phyloP scores from a whole-genome alignment of 768 basidiomycete genomes.

The Tricholoma flavovirens region DNA sequence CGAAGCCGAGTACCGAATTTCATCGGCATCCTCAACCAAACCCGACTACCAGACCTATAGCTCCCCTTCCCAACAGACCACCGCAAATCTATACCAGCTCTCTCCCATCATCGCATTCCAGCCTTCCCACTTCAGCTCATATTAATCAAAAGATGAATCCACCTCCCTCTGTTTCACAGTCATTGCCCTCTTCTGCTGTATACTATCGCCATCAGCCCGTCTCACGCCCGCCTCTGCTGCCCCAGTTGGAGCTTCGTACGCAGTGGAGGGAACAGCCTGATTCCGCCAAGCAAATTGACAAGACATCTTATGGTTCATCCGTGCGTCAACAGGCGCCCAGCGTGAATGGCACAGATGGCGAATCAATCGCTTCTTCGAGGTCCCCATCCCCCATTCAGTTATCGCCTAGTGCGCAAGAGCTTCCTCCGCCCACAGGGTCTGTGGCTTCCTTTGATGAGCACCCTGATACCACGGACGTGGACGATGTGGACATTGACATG shows the following conservation, averaged over 20 bases:
- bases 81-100: not conserved
- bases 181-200: slow-evolving; percentile 5
- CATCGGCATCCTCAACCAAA: not conserved
- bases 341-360: slow-evolving; percentile 4
- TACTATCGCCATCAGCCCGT: not conserved
- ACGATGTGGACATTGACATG: not conserved
- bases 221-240: slow-evolving; percentile 3
- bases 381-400: slow-evolving; percentile 1
- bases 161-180: slow-evolving; percentile 3
- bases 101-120: not conserved
- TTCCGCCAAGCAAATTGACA: slow-evolving; percentile 5
- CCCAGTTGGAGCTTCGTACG: slow-evolving; percentile 10
- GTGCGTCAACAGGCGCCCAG: slow-evolving; percentile 3
- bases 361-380: slow-evolving; percentile 5
- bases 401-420: not conserved
- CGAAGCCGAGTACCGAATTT: not conserved
- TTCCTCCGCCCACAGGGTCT: not conserved
- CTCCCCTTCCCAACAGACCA: not conserved
- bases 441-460: not conserved
- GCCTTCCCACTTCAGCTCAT: not conserved
- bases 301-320: slow-evolving; percentile 11
- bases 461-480: not conserved
- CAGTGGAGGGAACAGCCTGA: slow-evolving; percentile 12
- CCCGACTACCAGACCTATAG: not conserved
- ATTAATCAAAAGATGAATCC: slow-evolving; percentile 3